These are phyloP conservation scores for Mycena chlorophos DNA, from an alignment of 768 basidiomycete species.

Conservation along the genomic window DNA sequence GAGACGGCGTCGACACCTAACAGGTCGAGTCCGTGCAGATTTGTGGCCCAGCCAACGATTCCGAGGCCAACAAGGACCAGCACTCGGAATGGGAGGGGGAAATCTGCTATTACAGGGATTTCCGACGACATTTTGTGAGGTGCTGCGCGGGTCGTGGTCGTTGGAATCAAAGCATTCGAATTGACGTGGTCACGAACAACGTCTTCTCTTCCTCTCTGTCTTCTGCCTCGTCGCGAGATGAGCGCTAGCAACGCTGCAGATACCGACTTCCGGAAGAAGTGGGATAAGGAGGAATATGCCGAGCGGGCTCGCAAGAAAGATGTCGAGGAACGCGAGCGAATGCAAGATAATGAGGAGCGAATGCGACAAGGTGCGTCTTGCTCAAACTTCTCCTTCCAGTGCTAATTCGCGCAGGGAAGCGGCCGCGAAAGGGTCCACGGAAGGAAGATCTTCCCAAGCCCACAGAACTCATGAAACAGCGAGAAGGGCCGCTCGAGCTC, in stretches of 20 bases:
- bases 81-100: constrained; percentile 93
- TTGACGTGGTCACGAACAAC: neutral
- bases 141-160: neutral
- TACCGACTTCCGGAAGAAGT: constrained; percentile 84
- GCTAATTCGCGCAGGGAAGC: constrained; percentile 62
- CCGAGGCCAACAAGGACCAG: constrained; percentile 77
- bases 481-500: constrained; percentile 81
- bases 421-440: constrained; percentile 60
- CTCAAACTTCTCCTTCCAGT: neutral
- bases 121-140: too few species aligned
- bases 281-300: constrained; percentile 92
- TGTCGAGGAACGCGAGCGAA: constrained; percentile 74
- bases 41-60: constrained; percentile 88
- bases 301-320: constrained; percentile 84
- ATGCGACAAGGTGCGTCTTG: constrained; percentile 70
- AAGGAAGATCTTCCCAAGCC: constrained; percentile 88
- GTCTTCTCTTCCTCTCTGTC: neutral
- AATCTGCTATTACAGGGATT: constrained; percentile 51
- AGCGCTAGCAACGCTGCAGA: constrained; percentile 53
- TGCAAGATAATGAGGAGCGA: constrained; percentile 83
- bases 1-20: constrained; percentile 72
- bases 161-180: neutral
- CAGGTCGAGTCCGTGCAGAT: constrained; percentile 79
- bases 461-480: constrained; percentile 88
- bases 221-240: neutral